A percentile compares a stretch with the other conserved stretches of the same genome.
Evolutionary conservation across 441 rosid species (phyloP).

Genomic region (Codiaeum variegatum): DNA sequence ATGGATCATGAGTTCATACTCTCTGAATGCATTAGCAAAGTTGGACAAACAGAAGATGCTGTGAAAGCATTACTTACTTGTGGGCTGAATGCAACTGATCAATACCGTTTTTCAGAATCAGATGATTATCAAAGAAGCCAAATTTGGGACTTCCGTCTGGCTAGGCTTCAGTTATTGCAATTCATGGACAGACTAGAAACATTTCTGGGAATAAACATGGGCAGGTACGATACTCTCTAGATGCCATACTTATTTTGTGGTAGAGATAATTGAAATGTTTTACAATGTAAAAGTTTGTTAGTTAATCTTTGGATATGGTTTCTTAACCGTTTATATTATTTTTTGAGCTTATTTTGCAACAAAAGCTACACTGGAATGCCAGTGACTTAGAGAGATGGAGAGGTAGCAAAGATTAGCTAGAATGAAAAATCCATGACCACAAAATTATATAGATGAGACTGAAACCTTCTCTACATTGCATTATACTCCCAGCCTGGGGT

Average conservation of each 20-base stretch:
- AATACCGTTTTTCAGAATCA: slow-evolving; percentile 47
- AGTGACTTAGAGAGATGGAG: neutral
- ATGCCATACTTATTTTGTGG: neutral
- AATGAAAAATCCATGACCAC: neutral
- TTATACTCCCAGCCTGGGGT: neutral
- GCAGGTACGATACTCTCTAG: slow-evolving; percentile 59
- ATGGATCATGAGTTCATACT: slow-evolving; percentile 73
- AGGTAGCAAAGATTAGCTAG: neutral
- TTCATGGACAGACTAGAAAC: slow-evolving; percentile 88
- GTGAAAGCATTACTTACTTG: slow-evolving; percentile 65
- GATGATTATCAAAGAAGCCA: slow-evolving; percentile 48
- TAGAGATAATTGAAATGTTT: neutral
- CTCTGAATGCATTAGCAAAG: slow-evolving; percentile 72
- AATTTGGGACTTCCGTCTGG: slow-evolving; percentile 70
- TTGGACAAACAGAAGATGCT: slow-evolving; percentile 80
- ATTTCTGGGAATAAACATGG: slow-evolving; percentile 95
- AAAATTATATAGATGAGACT: neutral
- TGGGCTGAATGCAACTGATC: slow-evolving; percentile 63
- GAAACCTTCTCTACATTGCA: neutral
- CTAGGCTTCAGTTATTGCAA: slow-evolving; percentile 84
- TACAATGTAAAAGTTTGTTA: neutral
- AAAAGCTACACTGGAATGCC: neutral
- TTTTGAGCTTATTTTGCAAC: neutral
- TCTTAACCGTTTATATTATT: neutral
- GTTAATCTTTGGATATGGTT: neutral